phyloP scores from a whole-genome alignment of 1,139 yeast genomes.

The Kodamaea alishanica region DNA sequence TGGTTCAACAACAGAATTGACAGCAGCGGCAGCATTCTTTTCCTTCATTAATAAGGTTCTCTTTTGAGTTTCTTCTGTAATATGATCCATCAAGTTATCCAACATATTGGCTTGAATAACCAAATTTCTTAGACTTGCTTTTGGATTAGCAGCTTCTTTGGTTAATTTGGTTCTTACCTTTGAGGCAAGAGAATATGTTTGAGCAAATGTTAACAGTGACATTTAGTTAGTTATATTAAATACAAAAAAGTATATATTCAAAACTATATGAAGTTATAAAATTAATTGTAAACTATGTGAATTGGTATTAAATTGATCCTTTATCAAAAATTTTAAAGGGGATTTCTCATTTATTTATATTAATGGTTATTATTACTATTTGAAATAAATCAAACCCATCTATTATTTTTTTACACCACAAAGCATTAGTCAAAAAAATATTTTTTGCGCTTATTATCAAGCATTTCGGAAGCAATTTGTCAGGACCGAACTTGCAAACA shows the following conservation, averaged over 20 bases:
- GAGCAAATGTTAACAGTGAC: constrained; percentile 40
- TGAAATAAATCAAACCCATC: too few relatives aligned
- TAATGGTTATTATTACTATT: too few relatives aligned
- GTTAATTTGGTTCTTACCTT: constrained; percentile 67
- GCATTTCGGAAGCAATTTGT: too few relatives aligned
- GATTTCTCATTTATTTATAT: too few relatives aligned
- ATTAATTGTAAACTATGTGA: constrained; percentile 3
- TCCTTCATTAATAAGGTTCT: constrained; percentile 16
- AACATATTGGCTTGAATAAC: constrained; percentile 77
- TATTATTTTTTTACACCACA: too few relatives aligned
- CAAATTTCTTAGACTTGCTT: constrained; percentile 56
- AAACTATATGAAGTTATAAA: neutral
- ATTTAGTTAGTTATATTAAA: constrained; percentile 4
- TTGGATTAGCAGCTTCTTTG: constrained; percentile 59
- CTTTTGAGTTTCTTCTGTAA: constrained; percentile 31
- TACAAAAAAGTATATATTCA: too few relatives aligned
- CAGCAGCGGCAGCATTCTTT: constrained; percentile 4
- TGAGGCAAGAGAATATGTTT: constrained; percentile 63
- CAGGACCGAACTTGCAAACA: too few relatives aligned
- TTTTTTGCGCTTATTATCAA: too few relatives aligned
- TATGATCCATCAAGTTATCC: constrained; percentile 62
- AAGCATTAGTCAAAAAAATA: too few relatives aligned
- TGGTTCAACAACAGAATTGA: constrained; percentile 2
- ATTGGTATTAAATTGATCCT: too few relatives aligned
- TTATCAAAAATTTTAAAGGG: too few relatives aligned